Evolutionary conservation across 768 basidiomycete species (phyloP), one percentile per base, ranked within the genome.

Genomic region (Tricholoma saponaceum): DNA sequence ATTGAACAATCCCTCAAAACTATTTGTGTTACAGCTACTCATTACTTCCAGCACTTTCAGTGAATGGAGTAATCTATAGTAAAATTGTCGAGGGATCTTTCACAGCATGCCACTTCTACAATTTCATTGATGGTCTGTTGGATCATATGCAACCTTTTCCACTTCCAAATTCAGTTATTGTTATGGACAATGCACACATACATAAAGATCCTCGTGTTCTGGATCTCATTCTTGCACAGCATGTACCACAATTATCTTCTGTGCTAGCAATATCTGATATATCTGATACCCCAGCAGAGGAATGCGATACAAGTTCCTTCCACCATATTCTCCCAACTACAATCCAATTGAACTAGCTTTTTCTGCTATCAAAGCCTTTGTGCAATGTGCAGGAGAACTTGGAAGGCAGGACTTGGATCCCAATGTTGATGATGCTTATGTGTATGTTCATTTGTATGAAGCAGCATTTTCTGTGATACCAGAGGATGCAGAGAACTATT

Each of bases 281-380:
- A 28, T 28, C 28, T 16, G 22, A 33, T 55, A n/a, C 28, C 28
- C 28, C 28, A 28, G 28, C 51, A 66, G 66, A 30, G 66, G 66
- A 7, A 68, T 70, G 64, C 43, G 35, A 3, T 54, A 12, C n/a
- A n/a, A n/a, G n/a, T n/a, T n/a, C n/a, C n/a, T n/a, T n/a, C n/a
- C n/a, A n/a, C n/a, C n/a, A n/a, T 75, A 76, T 50, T 76, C 70
- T 1, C 75, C 72, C 0, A 71, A 76, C 56, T 69, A 65, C 51
- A 75, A 76, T 56, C 75, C 74, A 0, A 75, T 76, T 46, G 72
- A 75, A 25, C 62, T 64, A 3, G 65, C 63, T 1, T 70, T 70
- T 43, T 71, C 64, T 0, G 50, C 61, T 2, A 69, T 71, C 58
- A 70, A 71, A 43, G 55, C n/a, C n/a, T n/a, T n/a, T n/a, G n/a